Percentiles rank a stretch among this genome's conserved stretches.
Evolutionary conservation across 768 basidiomycete species (phyloP).

Genomic region (Fistulinella prunicolor): DNA sequence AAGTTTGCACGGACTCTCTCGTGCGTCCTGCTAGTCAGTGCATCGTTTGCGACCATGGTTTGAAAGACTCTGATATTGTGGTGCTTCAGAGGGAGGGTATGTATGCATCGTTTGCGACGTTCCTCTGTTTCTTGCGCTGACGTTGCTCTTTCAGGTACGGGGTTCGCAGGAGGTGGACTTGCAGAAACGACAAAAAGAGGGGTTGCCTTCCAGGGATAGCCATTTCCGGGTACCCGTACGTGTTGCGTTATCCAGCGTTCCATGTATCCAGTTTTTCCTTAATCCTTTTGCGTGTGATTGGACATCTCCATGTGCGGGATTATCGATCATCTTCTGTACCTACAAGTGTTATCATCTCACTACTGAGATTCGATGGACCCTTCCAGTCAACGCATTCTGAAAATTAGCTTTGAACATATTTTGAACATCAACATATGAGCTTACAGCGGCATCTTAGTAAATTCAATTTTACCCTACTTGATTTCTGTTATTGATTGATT

Average conservation of each 20-base stretch:
- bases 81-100: slow-evolving; percentile 87
- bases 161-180: slow-evolving; percentile 91
- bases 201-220: slow-evolving; percentile 80
- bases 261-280: background rate
- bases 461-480: no score
- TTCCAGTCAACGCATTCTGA: no score
- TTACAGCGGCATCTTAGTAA: no score
- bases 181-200: slow-evolving; percentile 84
- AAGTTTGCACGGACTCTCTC: slow-evolving; percentile 86
- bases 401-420: no score
- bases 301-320: background rate
- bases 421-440: no score
- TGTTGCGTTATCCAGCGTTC: background rate
- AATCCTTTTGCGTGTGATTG: background rate
- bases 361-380: no score
- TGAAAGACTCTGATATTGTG: slow-evolving; percentile 72
- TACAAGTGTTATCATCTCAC: no score
- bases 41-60: slow-evolving; percentile 72
- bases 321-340: no score
- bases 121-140: background rate
- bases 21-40: slow-evolving; percentile 78
- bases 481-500: no score
- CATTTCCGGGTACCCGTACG: slow-evolving; percentile 1
- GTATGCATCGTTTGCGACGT: slow-evolving; percentile 11
- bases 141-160: slow-evolving; percentile 58